These are phyloP conservation scores for Alternaria sp. DNA, from an alignment of 2,329 filamentous ascomycete genomes.

Conservation along the genomic window DNA sequence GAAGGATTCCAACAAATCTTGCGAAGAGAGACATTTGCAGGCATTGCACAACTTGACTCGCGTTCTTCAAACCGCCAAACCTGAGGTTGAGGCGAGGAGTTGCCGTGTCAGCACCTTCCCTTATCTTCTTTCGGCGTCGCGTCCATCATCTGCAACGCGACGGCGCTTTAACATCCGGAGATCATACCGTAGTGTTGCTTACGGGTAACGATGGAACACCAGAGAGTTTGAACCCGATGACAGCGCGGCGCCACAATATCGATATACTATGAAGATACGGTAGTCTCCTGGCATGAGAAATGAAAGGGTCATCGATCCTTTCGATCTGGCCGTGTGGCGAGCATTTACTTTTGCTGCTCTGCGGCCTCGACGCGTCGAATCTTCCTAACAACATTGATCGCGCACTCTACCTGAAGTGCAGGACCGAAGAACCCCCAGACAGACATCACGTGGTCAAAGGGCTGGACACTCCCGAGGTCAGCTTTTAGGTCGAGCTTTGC, in stretches of 20 bases:
- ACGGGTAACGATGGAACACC: too few species aligned
- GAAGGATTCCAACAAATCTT: not conserved
- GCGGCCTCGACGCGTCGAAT: not conserved
- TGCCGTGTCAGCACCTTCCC: not conserved
- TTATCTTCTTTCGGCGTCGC: not conserved
- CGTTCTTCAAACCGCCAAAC: not conserved
- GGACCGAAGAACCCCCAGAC: not conserved
- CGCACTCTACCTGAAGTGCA: not conserved
- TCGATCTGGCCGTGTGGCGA: not conserved
- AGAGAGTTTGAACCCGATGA: too few species aligned
- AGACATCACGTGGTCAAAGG: not conserved
- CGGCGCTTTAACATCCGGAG: not conserved
- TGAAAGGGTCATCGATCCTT: not conserved
- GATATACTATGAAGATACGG: not conserved
- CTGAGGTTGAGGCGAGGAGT: not conserved
- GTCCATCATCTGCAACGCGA: not conserved
- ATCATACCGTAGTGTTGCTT: not conserved
- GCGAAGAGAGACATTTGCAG: not conserved
- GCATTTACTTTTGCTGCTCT: not conserved
- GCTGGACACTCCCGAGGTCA: not conserved
- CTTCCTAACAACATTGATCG: not conserved
- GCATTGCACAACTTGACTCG: not conserved
- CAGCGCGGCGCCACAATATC: not conserved
- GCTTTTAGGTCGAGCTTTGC: not conserved
- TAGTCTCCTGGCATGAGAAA: not conserved